These are phyloP conservation scores for Fusarium beomiforme DNA, from an alignment of 2,329 filamentous ascomycete genomes.

Conservation along the genomic window DNA sequence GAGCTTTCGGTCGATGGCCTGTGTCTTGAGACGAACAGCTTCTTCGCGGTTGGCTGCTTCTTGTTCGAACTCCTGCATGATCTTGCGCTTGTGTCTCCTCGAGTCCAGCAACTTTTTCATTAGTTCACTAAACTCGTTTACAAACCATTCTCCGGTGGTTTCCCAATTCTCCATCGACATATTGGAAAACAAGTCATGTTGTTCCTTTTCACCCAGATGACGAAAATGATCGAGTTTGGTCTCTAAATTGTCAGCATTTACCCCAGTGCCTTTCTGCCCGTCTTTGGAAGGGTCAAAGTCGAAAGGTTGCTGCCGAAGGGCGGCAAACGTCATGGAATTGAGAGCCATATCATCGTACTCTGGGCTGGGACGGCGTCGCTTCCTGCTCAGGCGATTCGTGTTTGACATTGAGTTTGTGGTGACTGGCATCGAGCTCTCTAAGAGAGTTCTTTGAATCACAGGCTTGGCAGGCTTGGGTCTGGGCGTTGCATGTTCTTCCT, in stretches of 20 bases:
- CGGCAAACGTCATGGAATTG: constrained; percentile 62
- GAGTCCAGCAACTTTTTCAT: constrained; percentile 59
- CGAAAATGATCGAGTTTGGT: constrained; percentile 63
- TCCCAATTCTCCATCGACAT: constrained; percentile 69
- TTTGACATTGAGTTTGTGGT: background rate
- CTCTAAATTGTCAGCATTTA: constrained; percentile 54
- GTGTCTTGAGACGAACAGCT: constrained; percentile 61
- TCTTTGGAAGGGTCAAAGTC: constrained; percentile 65
- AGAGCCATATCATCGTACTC: constrained; percentile 69
- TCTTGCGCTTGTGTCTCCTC: constrained; percentile 59
- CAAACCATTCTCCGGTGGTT: constrained; percentile 68
- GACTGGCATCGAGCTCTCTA: constrained; percentile 40
- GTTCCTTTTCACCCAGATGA: constrained; percentile 56
- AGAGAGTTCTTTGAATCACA: constrained; percentile 26
- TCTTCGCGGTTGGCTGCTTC: constrained; percentile 66
- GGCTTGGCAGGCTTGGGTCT: constrained; percentile 39
- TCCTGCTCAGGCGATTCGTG: constrained; percentile 43
- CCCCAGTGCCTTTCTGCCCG: constrained; percentile 48
- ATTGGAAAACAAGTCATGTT: constrained; percentile 61
- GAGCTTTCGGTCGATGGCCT: constrained; percentile 65
- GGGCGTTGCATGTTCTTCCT: constrained; percentile 37
- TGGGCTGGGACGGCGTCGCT: constrained; percentile 56
- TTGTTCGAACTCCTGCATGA: constrained; percentile 62
- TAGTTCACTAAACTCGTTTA: constrained; percentile 62
- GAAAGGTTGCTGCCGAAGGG: constrained; percentile 63